These are phyloP conservation scores for Forsythia viridissima DNA, from an alignment of 257 asterid genomes.

Conservation along the genomic window DNA sequence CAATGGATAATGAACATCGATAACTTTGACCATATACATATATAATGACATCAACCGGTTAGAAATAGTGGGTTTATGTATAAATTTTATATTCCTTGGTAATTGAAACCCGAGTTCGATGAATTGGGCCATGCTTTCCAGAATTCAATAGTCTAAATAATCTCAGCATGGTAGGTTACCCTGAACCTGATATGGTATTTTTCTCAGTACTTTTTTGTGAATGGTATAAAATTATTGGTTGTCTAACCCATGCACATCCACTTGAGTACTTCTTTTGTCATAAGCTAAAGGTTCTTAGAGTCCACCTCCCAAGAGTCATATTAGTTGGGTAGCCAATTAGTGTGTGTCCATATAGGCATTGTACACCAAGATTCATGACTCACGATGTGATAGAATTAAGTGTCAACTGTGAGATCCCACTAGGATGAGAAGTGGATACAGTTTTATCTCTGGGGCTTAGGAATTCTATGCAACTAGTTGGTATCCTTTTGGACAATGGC, in stretches of 20 bases:
- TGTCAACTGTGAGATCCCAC: not conserved
- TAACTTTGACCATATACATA: not conserved
- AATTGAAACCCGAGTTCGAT: conserved; percentile 6
- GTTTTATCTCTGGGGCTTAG: not conserved
- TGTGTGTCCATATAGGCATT: not conserved
- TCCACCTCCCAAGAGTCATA: not conserved
- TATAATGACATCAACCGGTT: not conserved
- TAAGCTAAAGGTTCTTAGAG: not conserved
- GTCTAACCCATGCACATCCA: not conserved
- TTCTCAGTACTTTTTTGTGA: not conserved
- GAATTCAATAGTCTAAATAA: not conserved
- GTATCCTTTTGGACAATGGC: not conserved
- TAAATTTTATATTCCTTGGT: conserved; percentile 2
- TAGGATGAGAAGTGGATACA: not conserved
- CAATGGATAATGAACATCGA: not conserved
- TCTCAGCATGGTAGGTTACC: not conserved
- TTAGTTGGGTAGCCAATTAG: not conserved
- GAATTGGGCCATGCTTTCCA: not conserved
- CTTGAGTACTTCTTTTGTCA: not conserved
- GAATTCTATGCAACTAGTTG: not conserved
- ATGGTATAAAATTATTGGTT: not conserved
- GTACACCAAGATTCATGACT: not conserved
- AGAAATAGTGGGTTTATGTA: not conserved
- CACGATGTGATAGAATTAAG: not conserved
- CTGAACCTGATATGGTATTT: not conserved